Percentiles rank a stretch among this genome's conserved stretches.
These are phyloP conservation scores for Helianthus tuberosus DNA, from an alignment of 129 eudicot genomes.

Conservation along the genomic window DNA sequence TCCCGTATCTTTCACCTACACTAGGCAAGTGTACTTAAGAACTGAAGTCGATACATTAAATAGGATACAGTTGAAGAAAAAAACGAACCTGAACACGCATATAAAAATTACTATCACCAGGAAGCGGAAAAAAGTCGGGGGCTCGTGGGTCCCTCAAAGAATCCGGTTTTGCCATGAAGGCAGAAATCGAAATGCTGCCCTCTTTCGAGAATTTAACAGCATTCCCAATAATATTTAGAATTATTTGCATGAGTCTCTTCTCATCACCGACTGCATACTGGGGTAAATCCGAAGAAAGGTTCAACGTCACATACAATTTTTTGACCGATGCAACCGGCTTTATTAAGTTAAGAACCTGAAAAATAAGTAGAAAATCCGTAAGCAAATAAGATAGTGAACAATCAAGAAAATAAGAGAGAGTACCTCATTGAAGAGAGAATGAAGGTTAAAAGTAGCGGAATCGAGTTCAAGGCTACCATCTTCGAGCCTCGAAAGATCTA, in stretches of 20 bases:
- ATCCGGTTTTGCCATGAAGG: constrained; percentile 67
- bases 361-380: constrained; percentile 21
- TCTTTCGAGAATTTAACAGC: constrained; percentile 93
- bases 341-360: constrained; percentile 75
- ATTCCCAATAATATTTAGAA: constrained; percentile 85
- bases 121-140: constrained; percentile 65
- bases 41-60: neutral
- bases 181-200: constrained; percentile 70
- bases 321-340: constrained; percentile 91
- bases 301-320: constrained; percentile 55
- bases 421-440: constrained; percentile 84
- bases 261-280: constrained; percentile 89
- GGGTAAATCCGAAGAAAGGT: constrained; percentile 76
- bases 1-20: constrained; percentile 90
- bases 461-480: constrained; percentile 98
- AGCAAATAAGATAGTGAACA: neutral
- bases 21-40: constrained; percentile 20
- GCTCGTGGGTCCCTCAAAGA: constrained; percentile 73
- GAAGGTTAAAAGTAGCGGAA: constrained; percentile 66
- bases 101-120: constrained; percentile 69
- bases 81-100: constrained; percentile 81
- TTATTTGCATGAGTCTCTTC: constrained; percentile 85
- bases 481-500: constrained; percentile 93
- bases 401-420: neutral
- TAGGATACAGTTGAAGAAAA: neutral